These are phyloP conservation scores for Tubosaeta sp. DNA, from an alignment of 768 basidiomycete species.

Conservation along the genomic window DNA sequence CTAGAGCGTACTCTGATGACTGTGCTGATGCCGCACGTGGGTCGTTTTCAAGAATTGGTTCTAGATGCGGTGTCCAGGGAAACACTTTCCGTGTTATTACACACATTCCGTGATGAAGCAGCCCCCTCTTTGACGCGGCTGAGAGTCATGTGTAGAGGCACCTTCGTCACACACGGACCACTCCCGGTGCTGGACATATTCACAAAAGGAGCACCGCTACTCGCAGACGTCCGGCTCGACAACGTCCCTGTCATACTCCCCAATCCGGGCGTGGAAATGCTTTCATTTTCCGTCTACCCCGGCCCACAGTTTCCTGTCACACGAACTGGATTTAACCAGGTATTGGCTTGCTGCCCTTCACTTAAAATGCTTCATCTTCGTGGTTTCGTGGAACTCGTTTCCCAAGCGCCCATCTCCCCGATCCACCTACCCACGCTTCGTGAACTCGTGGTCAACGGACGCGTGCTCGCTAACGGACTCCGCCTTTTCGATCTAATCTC, in stretches of 20 bases:
- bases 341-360: constrained; percentile 17
- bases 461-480: constrained; percentile 25
- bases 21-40: constrained; percentile 28
- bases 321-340: constrained; percentile 20
- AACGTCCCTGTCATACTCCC: constrained; percentile 26
- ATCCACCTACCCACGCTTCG: constrained; percentile 23
- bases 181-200: constrained; percentile 24
- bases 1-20: constrained; percentile 21
- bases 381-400: constrained; percentile 28
- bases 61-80: constrained; percentile 30
- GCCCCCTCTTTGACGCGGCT: constrained; percentile 26
- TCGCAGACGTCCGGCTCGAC: constrained; percentile 33
- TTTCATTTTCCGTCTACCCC: constrained; percentile 33
- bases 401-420: constrained; percentile 17
- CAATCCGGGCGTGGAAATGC: constrained; percentile 14
- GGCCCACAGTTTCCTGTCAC: constrained; percentile 31
- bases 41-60: constrained; percentile 27
- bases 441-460: constrained; percentile 31
- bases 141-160: constrained; percentile 29
- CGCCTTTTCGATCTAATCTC: constrained; percentile 32
- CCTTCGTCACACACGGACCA: constrained; percentile 25
- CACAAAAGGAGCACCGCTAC: constrained; percentile 29
- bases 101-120: constrained; percentile 22
- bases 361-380: constrained; percentile 26
- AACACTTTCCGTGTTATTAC: constrained; percentile 21